Percentiles rank a stretch among this genome's conserved stretches.
phyloP scores from a whole-genome alignment of 805 yeast species.

The Metschnikowia noctiluminum region DNA sequence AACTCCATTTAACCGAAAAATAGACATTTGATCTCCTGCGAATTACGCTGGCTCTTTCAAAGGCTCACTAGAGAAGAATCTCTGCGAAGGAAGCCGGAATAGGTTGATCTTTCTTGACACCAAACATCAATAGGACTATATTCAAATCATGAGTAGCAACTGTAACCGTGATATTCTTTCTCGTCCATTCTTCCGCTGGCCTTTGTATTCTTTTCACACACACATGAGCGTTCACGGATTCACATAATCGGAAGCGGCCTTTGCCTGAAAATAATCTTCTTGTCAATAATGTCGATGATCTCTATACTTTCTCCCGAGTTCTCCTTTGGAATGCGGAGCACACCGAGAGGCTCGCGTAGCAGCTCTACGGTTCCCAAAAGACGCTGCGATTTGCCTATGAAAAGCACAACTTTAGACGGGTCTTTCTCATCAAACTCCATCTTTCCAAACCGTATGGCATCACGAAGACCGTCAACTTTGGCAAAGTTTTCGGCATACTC shows the following conservation, averaged over 20 bases:
- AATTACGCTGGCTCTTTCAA: too few relatives aligned
- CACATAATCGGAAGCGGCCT: slow-evolving; percentile 80
- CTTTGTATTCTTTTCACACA: slow-evolving; percentile 38
- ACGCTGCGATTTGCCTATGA: slow-evolving; percentile 67
- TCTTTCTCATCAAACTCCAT: slow-evolving; percentile 43
- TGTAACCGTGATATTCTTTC: too few relatives aligned
- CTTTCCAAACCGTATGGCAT: slow-evolving; percentile 52
- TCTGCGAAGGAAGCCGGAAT: too few relatives aligned
- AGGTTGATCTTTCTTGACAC: too few relatives aligned
- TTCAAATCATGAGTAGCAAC: too few relatives aligned
- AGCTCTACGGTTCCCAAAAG: slow-evolving; percentile 58
- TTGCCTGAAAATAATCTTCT: slow-evolving; percentile 58
- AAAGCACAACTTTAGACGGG: slow-evolving; percentile 48
- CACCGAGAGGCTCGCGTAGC: slow-evolving; percentile 63
- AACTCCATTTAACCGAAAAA: too few relatives aligned
- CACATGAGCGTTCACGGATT: slow-evolving; percentile 4
- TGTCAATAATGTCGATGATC: slow-evolving; percentile 55
- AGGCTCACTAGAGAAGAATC: too few relatives aligned
- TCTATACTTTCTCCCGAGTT: slow-evolving; percentile 34
- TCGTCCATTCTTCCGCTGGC: too few relatives aligned
- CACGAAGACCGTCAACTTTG: slow-evolving; percentile 29
- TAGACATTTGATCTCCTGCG: too few relatives aligned
- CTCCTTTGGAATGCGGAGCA: slow-evolving; percentile 45
- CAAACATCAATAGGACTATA: too few relatives aligned
- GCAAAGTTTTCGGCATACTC: slow-evolving; percentile 35